Percentiles rank a stretch among this genome's conserved stretches.
These are phyloP conservation scores for Coemansia sp. DNA, from an alignment of 192 early-diverging fungal genomes.

Conservation along the genomic window DNA sequence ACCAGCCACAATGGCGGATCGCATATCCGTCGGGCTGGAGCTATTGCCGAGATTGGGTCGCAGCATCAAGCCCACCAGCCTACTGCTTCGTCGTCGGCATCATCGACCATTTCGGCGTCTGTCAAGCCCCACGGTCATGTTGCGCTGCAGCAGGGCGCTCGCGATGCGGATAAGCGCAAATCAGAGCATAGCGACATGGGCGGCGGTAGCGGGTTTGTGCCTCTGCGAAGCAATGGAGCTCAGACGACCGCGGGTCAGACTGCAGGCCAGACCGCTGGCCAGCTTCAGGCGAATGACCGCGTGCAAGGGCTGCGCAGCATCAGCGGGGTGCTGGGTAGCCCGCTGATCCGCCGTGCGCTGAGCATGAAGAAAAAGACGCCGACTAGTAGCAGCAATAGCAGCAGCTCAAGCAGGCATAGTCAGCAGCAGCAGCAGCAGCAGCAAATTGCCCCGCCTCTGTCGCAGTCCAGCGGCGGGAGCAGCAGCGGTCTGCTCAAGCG, in stretches of 20 bases:
- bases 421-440: background rate
- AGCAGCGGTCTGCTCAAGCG: conserved; percentile 16
- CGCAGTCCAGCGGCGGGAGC: background rate
- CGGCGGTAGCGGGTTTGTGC: conserved; percentile 20
- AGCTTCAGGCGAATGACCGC: background rate
- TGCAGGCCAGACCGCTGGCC: background rate
- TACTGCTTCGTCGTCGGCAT: background rate
- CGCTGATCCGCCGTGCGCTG: conserved; percentile 40
- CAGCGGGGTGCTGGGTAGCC: conserved; percentile 30
- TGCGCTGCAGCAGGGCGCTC: background rate
- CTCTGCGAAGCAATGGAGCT: conserved; percentile 10
- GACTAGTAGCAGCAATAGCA: background rate
- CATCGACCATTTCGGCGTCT: background rate
- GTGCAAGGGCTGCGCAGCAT: conserved; percentile 23
- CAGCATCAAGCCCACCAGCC: no score
- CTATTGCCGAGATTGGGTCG: background rate
- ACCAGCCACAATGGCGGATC: background rate
- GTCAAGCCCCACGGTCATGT: background rate
- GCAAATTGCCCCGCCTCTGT: background rate
- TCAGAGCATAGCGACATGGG: conserved; percentile 2
- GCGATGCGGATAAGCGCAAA: conserved; percentile 16
- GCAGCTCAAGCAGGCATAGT: background rate
- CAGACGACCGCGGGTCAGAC: background rate
- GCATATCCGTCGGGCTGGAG: conserved; percentile 12
- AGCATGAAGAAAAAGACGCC: conserved; percentile 39